Conservation (phyloP, 2,329 filamentous ascomycete genomes). For the Neofusicoccum ribis region DNA sequence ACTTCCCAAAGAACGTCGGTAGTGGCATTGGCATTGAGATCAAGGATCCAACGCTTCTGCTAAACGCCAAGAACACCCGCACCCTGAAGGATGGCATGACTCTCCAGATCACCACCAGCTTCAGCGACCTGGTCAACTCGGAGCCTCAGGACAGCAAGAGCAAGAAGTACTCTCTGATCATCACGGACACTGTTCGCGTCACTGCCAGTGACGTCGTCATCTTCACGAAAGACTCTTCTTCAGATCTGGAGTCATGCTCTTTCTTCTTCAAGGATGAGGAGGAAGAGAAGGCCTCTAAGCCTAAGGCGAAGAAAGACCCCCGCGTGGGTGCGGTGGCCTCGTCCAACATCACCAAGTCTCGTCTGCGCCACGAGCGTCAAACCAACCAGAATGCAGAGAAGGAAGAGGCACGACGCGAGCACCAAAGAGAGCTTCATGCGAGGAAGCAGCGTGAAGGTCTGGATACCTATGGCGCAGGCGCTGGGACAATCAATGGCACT, state of each 20-base stretch:
- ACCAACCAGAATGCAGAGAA: constrained; percentile 86
- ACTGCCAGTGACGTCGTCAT: constrained; percentile 75
- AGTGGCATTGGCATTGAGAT: constrained; percentile 92
- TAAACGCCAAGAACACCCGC: constrained; percentile 84
- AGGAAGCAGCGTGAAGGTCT: constrained; percentile 92
- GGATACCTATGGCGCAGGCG: constrained; percentile 81
- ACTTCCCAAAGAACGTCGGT: constrained; percentile 90
- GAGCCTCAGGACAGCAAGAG: constrained; percentile 87
- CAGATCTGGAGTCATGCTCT: constrained; percentile 88
- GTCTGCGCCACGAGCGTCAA: constrained; percentile 86
- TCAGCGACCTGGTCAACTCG: constrained; percentile 85
- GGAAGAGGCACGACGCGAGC: constrained; percentile 81
- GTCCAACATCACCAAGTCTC: constrained; percentile 93
- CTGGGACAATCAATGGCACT: constrained; percentile 80
- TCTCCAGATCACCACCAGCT: constrained; percentile 82
- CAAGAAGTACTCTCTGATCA: constrained; percentile 82
- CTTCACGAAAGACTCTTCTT: constrained; percentile 90
- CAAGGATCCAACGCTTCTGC: constrained; percentile 75
- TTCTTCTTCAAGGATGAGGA: constrained; percentile 99
- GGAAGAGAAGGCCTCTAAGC: constrained; percentile 78
- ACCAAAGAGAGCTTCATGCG: constrained; percentile 83
- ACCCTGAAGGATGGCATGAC: constrained; percentile 96
- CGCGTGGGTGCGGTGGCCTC: constrained; percentile 84
- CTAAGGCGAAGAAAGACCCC: constrained; percentile 81
- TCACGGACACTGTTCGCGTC: constrained; percentile 92